These are phyloP conservation scores for Aspergillus versicolor DNA, from an alignment of 2,329 filamentous ascomycete species.

Conservation along the genomic window DNA sequence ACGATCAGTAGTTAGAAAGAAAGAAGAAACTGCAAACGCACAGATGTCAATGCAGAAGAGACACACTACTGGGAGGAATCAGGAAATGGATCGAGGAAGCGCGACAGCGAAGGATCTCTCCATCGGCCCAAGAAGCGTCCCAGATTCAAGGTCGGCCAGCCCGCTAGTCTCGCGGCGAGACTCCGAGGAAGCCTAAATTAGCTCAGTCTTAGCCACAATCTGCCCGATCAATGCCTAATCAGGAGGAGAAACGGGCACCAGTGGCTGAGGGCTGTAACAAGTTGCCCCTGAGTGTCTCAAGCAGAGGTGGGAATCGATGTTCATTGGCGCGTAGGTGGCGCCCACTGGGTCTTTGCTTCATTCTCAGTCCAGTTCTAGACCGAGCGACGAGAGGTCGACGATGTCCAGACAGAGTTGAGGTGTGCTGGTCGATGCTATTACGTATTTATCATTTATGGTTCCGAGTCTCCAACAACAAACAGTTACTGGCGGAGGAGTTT, in stretches of 20 bases:
- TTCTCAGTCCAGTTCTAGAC: constrained; percentile 12
- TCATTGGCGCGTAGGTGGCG: constrained; percentile 10
- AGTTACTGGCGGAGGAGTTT: background rate
- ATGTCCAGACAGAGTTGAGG: background rate
- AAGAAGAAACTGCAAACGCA: background rate
- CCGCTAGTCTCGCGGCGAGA: background rate
- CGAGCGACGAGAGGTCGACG: background rate
- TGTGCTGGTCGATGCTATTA: too few species aligned
- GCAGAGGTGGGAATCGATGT: background rate
- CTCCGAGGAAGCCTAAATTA: background rate
- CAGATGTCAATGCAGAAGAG: background rate
- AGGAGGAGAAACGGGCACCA: background rate
- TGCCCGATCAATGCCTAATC: constrained; percentile 5
- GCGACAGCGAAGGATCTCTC: background rate
- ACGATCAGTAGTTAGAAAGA: background rate
- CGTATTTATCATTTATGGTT: too few species aligned
- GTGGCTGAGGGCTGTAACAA: constrained; percentile 19
- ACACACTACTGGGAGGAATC: background rate
- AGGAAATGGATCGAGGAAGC: background rate
- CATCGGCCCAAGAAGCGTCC: background rate
- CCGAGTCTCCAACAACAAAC: too few species aligned
- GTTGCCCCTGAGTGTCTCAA: constrained; percentile 24
- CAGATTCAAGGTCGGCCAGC: background rate
- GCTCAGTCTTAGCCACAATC: constrained; percentile 2
- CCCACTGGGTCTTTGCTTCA: constrained; percentile 1